phyloP scores from a whole-genome alignment of 352 stramenopile genomes.

The Phytopythium aichiense region DNA sequence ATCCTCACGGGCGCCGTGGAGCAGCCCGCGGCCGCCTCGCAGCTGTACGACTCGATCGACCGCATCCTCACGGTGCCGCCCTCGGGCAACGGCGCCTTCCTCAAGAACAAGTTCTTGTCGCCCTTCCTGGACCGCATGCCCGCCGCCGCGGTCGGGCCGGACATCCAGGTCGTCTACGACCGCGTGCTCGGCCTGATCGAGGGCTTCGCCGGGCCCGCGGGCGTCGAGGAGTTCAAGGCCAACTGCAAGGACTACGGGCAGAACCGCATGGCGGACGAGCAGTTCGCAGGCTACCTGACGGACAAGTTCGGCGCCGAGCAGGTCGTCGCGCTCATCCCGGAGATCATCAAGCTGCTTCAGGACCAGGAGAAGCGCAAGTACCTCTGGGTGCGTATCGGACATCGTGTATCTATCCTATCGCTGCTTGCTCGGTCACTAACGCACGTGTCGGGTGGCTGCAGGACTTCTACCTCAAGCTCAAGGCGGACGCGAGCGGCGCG shows the following conservation, averaged over 20 bases:
- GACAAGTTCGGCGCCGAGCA: conserved; percentile 73
- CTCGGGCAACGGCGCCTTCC: conserved; percentile 38
- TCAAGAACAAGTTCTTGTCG: conserved; percentile 63
- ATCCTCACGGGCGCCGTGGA: conserved; percentile 81
- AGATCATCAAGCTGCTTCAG: conserved; percentile 82
- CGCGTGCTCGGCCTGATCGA: conserved; percentile 75
- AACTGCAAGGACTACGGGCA: conserved; percentile 86
- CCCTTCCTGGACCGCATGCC: conserved; percentile 76
- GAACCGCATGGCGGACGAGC: conserved; percentile 68
- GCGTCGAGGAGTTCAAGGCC: conserved; percentile 81
- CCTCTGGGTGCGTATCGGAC: conserved; percentile 58
- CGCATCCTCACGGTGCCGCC: conserved; percentile 68
- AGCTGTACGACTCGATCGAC: conserved; percentile 81
- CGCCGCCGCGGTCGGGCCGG: conserved; percentile 53
- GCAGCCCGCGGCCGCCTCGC: conserved; percentile 71
- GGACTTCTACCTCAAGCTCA: conserved; percentile 76
- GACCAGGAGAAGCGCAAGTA: conserved; percentile 81
- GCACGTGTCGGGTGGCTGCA: conserved; percentile 9
- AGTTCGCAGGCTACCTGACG: conserved; percentile 65
- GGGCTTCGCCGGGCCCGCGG: conserved; percentile 37
- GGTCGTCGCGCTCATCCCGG: conserved; percentile 66
- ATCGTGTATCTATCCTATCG: too few species aligned
- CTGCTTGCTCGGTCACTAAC: conserved; percentile 9
- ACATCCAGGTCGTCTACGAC: conserved; percentile 85
- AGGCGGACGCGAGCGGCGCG: conserved; percentile 33